Base-by-base conservation (phyloP, 139 green algal species). In the Volvox reticuliferus region DNA sequence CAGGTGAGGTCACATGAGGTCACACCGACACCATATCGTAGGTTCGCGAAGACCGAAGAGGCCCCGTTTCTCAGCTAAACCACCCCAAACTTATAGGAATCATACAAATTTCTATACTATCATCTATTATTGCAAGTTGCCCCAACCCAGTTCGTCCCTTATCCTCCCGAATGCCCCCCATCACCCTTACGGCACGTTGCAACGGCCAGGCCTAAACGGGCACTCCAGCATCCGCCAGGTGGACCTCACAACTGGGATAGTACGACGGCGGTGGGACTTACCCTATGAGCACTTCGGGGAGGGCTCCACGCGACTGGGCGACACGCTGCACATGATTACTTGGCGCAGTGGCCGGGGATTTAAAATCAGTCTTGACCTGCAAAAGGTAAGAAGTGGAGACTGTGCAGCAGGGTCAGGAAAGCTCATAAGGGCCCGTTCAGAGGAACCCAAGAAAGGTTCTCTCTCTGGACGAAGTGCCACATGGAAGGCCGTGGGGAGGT, bases 291-390 rank as follows among this genome's bases (percentile, higher is more conserved):
- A 95, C 89, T 99, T 99, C 94, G 97, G 95, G 0, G 97, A 99
- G 91, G 97, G 97, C 24, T 37, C 97, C 2, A 93, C 95, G 2
- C 93, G 93, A 37, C 77, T 97, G 37, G 94, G 89, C 0, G 84
- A 96, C 86, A 93, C 84, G 63, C 79, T 99, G 35, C 97, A 97
- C 78, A 96, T 98, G 91, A 90, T 98, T 17, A 97, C 93, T 0
- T 99, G 97, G 97, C 93, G 76, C 86, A 79, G 17, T 33, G 82
- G 73, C 0, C 82, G 87, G 18, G 88, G 86, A 32, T 95, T 96
- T 65, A 91, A 91, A 32, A 94, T 93, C 88, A 87, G 81, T 19
- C 33, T 90, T 0, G 78, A 92, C 71, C 90, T 96, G 12, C 24
- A 93, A 61, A 28, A 90, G 92, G 93, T 96, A n/a, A n/a, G n/a